Percentiles rank a stretch among this genome's conserved stretches.
Evolutionary conservation across 352 stramenopile species (phyloP).

Genomic region (Globisporangium echinulatum): DNA sequence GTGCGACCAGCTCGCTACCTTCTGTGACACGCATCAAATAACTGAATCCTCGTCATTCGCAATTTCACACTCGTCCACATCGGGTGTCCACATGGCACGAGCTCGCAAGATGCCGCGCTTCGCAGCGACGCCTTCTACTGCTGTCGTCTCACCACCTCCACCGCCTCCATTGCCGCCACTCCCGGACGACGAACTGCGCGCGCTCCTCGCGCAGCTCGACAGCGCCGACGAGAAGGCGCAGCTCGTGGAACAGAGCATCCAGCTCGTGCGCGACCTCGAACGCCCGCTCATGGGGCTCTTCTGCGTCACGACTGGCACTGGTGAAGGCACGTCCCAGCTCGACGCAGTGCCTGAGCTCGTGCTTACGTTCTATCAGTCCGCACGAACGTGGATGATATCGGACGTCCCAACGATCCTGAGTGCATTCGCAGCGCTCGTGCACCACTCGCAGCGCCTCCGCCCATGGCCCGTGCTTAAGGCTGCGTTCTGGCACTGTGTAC

Average conservation of each 20-base stretch:
- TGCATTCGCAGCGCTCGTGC: slow-evolving; percentile 1
- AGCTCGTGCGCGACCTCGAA: neutral
- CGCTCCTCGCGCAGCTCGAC: no score
- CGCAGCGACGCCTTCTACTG: no score
- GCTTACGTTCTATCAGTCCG: neutral
- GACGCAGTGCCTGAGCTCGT: neutral
- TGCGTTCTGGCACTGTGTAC: slow-evolving; percentile 7
- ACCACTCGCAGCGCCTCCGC: slow-evolving; percentile 1
- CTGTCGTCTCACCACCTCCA: no score
- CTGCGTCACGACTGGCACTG: neutral
- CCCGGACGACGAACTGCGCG: no score
- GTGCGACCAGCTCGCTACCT: no score
- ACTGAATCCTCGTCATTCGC: no score
- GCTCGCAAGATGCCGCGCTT: no score
- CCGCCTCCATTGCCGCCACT: no score
- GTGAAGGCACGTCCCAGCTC: neutral
- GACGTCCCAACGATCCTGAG: neutral
- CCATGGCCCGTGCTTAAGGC: slow-evolving; percentile 1
- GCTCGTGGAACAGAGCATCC: neutral
- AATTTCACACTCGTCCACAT: no score
- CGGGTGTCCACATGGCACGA: no score
- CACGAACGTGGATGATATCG: neutral
- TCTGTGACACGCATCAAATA: no score
- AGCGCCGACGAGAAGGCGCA: neutral
- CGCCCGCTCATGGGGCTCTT: neutral